These are phyloP conservation scores for Dictyostelium citrinum DNA, from an alignment of 78 protist species.

Conservation along the genomic window DNA sequence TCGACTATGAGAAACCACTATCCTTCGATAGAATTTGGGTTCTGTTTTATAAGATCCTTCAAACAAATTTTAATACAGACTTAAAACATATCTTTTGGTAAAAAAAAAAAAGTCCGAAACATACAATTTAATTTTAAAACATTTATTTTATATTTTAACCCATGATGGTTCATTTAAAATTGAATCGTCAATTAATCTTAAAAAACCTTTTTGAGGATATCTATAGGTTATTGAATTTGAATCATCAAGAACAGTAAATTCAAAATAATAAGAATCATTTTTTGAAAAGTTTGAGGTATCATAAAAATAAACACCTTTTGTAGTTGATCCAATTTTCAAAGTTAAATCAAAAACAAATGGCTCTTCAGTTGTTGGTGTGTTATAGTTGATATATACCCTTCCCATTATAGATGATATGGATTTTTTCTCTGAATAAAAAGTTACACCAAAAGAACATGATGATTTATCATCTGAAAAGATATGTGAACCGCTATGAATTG, in stretches of 20 bases:
- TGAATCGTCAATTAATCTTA: neutral
- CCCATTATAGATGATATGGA: neutral
- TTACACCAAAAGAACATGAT: neutral
- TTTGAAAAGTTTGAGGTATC: neutral
- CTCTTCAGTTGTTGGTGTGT: neutral
- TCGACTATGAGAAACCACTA: too few relatives aligned
- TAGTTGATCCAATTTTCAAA: neutral
- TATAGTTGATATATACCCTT: neutral
- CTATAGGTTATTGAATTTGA: neutral
- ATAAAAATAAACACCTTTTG: slow-evolving; percentile 4
- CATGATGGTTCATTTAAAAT: neutral
- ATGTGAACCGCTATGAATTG: neutral
- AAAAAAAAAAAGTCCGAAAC: too few relatives aligned
- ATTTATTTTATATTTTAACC: neutral
- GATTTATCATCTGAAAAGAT: neutral
- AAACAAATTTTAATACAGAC: too few relatives aligned
- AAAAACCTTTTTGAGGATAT: neutral
- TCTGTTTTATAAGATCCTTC: too few relatives aligned
- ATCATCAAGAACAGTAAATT: neutral
- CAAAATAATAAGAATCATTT: neutral
- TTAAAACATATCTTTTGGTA: too few relatives aligned
- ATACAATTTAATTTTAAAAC: too few relatives aligned
- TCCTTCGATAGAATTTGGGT: too few relatives aligned
- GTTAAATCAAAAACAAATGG: neutral
- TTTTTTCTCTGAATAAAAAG: neutral